Conservation (phyloP, 169 alveolate genomes). For the Eimeria maxima region DNA sequence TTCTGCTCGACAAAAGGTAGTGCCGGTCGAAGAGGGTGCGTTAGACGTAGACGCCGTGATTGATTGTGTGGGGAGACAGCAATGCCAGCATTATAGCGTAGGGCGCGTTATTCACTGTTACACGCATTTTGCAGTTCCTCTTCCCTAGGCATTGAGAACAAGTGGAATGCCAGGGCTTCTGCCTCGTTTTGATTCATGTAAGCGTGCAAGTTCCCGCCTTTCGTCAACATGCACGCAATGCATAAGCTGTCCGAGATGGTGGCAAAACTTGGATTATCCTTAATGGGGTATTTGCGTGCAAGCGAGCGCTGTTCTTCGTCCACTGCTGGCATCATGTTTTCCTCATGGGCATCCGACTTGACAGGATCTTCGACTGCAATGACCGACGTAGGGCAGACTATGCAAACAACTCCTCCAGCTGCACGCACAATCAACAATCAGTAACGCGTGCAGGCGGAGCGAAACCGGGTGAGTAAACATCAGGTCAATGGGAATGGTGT, state of each 20-base stretch:
- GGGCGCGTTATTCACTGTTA: background rate
- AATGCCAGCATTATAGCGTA: background rate
- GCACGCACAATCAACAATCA: background rate
- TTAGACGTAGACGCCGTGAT: background rate
- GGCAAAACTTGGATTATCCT: slow-evolving; percentile 32
- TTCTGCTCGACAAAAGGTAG: background rate
- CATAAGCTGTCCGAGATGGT: slow-evolving; percentile 67
- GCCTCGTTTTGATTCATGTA: slow-evolving; percentile 77
- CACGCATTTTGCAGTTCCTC: slow-evolving; percentile 1
- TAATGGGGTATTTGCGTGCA: slow-evolving; percentile 33
- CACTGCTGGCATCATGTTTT: background rate
- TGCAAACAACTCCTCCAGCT: slow-evolving; percentile 82
- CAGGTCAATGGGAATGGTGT: background rate
- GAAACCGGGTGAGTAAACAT: background rate
- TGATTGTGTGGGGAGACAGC: background rate
- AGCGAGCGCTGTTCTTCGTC: slow-evolving; percentile 1
- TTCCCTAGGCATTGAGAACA: slow-evolving; percentile 30
- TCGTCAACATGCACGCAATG: slow-evolving; percentile 65
- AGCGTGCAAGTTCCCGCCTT: slow-evolving; percentile 75
- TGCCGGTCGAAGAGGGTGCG: background rate
- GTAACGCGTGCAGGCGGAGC: background rate
- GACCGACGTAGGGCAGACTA: slow-evolving; percentile 74
- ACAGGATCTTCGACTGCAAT: slow-evolving; percentile 11
- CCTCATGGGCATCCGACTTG: background rate
- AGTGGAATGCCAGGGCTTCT: slow-evolving; percentile 70